Evolutionary conservation across 1,139 yeast genomes (phyloP), one percentile per base, ranked within the genome.

Genomic region (Tardiomyces blankii): DNA sequence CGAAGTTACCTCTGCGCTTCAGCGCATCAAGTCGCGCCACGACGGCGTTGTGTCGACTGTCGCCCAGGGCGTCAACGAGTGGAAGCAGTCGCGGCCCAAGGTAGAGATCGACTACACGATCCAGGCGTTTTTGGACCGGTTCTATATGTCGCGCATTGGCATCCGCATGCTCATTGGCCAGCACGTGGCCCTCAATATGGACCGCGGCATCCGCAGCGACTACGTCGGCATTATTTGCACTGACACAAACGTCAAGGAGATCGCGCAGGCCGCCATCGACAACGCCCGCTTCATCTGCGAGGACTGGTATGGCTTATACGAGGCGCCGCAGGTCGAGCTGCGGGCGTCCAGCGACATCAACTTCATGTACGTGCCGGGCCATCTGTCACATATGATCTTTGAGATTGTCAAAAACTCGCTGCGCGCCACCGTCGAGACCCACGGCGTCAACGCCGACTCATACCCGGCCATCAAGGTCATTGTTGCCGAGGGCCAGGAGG

Each of bases 1-100:
- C 54, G 54, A 62, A 19, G 89, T 86, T 13, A 78, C 80, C 45
- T 80, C 80, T 45, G 71, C 86, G 0, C 69, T 87, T 48, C 74
- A 78, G 44, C 77, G 74, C 52, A 87, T 87, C 62, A 87, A 87
- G 60, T 77, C 76, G 56, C 72, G 96, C 45, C 96, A 88, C 61
- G 96, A 88, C 65, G 94, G 95, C 2, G 89, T 95, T 0, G 96
- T 88, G 12, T 84, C 94, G 11, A 87, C 95, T 0, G 82, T 88
- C 64, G 96, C 96, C 1, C 89, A 85, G 57, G 96, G 96, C 18
- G 94, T 87, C 9, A 80, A 82, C 57, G 94, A 85, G 64, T 88
- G 95, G 95, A 87, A 87, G 60, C 54, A 57, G 38, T 49, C 61
- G 19, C 51, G 56, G 27, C 58, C 55, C 2, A 45, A 48, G 23